Evolutionary conservation across 1,284 basidiomycete genomes (phyloP).

Genomic region (Boletus semigastroideus): DNA sequence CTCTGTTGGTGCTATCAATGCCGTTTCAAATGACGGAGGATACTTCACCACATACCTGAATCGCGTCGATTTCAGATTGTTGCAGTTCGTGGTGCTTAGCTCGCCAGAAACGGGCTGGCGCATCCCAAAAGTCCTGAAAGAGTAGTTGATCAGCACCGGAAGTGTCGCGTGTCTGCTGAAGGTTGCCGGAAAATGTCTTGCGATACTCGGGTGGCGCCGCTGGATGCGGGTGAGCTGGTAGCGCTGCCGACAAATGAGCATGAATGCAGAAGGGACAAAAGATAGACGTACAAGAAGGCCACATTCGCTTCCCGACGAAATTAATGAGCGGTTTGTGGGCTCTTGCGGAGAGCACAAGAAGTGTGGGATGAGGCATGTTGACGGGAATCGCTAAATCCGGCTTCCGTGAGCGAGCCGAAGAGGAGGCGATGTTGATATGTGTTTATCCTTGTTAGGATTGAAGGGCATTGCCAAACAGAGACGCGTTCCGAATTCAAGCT

Average conservation of each 20-base stretch:
- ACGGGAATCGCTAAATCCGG: constrained; percentile 5
- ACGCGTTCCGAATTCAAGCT: constrained; percentile 4
- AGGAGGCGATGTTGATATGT: constrained; percentile 3
- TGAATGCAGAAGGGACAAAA: neutral
- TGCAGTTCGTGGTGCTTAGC: constrained; percentile 53
- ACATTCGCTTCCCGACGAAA: constrained; percentile 73
- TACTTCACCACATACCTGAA: constrained; percentile 61
- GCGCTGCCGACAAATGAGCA: constrained; percentile 40
- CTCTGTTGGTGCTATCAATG: constrained; percentile 45
- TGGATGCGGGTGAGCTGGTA: constrained; percentile 71
- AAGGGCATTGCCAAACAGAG: constrained; percentile 21
- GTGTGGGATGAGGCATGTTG: constrained; percentile 20
- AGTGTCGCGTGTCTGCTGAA: constrained; percentile 47
- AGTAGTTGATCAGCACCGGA: constrained; percentile 29
- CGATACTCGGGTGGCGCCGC: constrained; percentile 71
- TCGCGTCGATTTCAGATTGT: constrained; percentile 75
- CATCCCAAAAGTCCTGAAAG: constrained; percentile 77
- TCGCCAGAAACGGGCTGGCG: constrained; percentile 69
- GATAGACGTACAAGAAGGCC: constrained; percentile 50
- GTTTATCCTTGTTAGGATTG: constrained; percentile 27
- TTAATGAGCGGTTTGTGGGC: constrained; percentile 71
- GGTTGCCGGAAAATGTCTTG: constrained; percentile 59
- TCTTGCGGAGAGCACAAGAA: constrained; percentile 33
- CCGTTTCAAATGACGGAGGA: neutral
- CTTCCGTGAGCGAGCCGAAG: neutral